These are phyloP conservation scores for Onygenales sp. DNA, from an alignment of 2,329 filamentous ascomycete genomes.

Conservation along the genomic window DNA sequence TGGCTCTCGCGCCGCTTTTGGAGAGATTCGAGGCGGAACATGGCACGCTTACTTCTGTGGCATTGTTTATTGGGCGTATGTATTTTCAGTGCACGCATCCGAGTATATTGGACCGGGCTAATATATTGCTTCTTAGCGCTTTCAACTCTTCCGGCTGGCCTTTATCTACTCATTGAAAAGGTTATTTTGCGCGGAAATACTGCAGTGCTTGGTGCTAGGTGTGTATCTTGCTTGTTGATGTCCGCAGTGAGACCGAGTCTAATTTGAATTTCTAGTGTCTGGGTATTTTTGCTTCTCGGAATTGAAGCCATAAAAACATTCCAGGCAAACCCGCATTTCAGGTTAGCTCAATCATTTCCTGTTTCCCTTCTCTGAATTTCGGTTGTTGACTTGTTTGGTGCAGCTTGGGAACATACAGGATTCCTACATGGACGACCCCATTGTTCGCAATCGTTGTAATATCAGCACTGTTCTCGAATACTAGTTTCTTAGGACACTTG, in stretches of 20 bases:
- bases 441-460: slow-evolving; percentile 67
- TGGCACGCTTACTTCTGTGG: slow-evolving; percentile 78
- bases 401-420: slow-evolving; percentile 53
- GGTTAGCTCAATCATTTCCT: slow-evolving; percentile 25
- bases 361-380: not conserved
- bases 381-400: slow-evolving; percentile 13
- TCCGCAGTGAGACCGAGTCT: not conserved
- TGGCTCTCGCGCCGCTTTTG: slow-evolving; percentile 76
- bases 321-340: slow-evolving; percentile 68
- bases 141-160: slow-evolving; percentile 68
- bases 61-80: slow-evolving; percentile 86
- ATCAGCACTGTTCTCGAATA: slow-evolving; percentile 66
- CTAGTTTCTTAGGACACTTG: slow-evolving; percentile 77
- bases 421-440: slow-evolving; percentile 89
- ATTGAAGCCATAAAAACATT: slow-evolving; percentile 81
- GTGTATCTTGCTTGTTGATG: slow-evolving; percentile 16
- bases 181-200: slow-evolving; percentile 62
- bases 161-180: slow-evolving; percentile 73
- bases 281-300: slow-evolving; percentile 81
- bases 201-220: slow-evolving; percentile 75
- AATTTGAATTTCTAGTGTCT: slow-evolving; percentile 51
- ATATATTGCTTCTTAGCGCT: slow-evolving; percentile 45
- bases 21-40: slow-evolving; percentile 90
- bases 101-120: slow-evolving; percentile 3
- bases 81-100: slow-evolving; percentile 14